Evolutionary conservation across 441 rosid genomes (phyloP).

Genomic region (Corymbia calophylla): DNA sequence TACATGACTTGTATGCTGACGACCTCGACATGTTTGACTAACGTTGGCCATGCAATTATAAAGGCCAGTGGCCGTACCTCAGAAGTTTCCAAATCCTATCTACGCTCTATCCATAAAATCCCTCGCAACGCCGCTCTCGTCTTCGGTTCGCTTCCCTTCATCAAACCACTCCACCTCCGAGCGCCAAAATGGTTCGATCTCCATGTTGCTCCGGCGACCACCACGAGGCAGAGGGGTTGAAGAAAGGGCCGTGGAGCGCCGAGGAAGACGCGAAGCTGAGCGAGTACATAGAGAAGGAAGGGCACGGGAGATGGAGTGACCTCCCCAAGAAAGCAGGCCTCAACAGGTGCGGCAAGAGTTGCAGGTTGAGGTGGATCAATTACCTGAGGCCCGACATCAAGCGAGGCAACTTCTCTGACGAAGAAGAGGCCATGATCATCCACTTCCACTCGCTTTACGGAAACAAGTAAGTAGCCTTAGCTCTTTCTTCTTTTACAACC

Average conservation of each 20-base stretch:
- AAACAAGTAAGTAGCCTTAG: slow-evolving; percentile 22
- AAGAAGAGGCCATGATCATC: slow-evolving; percentile 29
- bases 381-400: slow-evolving; percentile 40
- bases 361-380: slow-evolving; percentile 40
- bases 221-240: slow-evolving; percentile 9
- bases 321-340: slow-evolving; percentile 33
- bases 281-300: slow-evolving; percentile 20
- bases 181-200: slow-evolving; percentile 15
- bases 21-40: not conserved
- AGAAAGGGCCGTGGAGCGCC: slow-evolving; percentile 37
- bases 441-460: slow-evolving; percentile 27
- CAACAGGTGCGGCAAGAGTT: slow-evolving; percentile 41
- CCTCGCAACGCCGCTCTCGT: slow-evolving; percentile 7
- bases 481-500: not conserved
- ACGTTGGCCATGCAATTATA: not conserved
- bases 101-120: slow-evolving; percentile 3
- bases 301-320: slow-evolving; percentile 29
- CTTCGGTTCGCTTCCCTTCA: slow-evolving; percentile 3
- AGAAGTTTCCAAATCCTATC: not conserved
- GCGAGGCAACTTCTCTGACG: slow-evolving; percentile 32
- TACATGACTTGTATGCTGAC: not conserved
- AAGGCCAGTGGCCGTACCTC: not conserved
- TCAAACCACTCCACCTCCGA: not conserved
- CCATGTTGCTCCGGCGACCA: slow-evolving; percentile 1
- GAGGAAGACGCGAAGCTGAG: slow-evolving; percentile 28